These are phyloP conservation scores for Saturnispora gosingensis DNA, from an alignment of 805 yeast genomes.

Conservation along the genomic window DNA sequence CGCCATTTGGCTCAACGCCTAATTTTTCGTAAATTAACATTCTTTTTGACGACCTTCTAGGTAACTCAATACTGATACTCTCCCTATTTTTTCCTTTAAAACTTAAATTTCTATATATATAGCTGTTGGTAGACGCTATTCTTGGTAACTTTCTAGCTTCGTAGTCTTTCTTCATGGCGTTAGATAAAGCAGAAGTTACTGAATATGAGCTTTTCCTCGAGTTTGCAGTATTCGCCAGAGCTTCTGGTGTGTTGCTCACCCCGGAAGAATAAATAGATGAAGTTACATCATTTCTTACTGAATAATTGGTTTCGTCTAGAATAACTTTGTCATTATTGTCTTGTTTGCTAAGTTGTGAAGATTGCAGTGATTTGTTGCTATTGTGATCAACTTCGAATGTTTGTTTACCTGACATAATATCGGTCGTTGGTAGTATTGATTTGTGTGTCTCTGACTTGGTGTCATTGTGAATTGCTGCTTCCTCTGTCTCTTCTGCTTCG, in stretches of 20 bases:
- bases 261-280: background rate
- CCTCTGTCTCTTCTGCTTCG: background rate
- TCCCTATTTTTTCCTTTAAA: background rate
- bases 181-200: background rate
- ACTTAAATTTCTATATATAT: background rate
- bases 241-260: background rate
- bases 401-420: too few species aligned
- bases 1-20: slow-evolving; percentile 7
- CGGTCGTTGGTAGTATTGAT: background rate
- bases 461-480: background rate
- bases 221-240: background rate
- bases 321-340: background rate
- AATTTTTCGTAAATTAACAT: background rate
- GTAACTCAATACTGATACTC: slow-evolving; percentile 5
- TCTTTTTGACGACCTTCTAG: slow-evolving; percentile 13
- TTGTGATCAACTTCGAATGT: background rate
- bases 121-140: background rate
- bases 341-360: background rate
- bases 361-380: background rate
- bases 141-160: background rate
- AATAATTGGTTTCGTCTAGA: background rate
- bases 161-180: background rate
- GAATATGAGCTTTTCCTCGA: background rate
- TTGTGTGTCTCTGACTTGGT: background rate
- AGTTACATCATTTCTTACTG: background rate